Base-by-base conservation (phyloP, 441 rosid genomes). In the Populus hybrid region DNA sequence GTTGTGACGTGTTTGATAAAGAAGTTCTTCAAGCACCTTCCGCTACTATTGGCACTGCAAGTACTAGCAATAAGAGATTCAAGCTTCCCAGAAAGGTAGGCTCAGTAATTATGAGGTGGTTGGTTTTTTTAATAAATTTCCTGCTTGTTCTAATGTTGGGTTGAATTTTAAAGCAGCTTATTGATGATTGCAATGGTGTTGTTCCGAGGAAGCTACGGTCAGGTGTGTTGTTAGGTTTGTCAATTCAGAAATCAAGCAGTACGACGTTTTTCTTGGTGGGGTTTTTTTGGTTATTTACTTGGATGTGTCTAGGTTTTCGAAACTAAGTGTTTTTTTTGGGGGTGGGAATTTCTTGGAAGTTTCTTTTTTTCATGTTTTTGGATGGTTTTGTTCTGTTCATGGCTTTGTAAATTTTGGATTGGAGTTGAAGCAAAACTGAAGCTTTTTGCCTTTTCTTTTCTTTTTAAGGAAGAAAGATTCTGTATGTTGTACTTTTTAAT, bases 121-220 rank as follows among this genome's bases (percentile, higher is more conserved):
- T 5, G 23, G 50, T 30, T 8, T 28, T 16, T 34, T 23, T 73
- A n/a, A 46, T 30, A 73, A 40, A 69, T 28, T 69, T 26, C 23
- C 69, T 81, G 24, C 23, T 30, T 30, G 32, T 30, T 30, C 28
- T 8, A 16, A 35, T n/a, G 20, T 50, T 67, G 69, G 24, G 35
- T 35, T 67, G 24, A 76, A n/a, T 59, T 70, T 71, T 84, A 50
- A 79, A 82, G 70, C 85, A 89, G 94, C 78, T 80, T 76, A 77
- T 84, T 73, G 81, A 87, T 73, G 91, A 85, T 76, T 83, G 75
- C 79, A 86, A 85, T 80, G 91, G 88, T 72, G 94, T 87, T 77
- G 90, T 95, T 80, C 99, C 99, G 23, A 87, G 99, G 77, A 95
- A 91, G 91, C 88, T 93, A 80, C 97, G 99, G 74, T 93, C 99